Conservation (phyloP, 164 flowering plant species). For the Paratinospora sagittata region DNA sequence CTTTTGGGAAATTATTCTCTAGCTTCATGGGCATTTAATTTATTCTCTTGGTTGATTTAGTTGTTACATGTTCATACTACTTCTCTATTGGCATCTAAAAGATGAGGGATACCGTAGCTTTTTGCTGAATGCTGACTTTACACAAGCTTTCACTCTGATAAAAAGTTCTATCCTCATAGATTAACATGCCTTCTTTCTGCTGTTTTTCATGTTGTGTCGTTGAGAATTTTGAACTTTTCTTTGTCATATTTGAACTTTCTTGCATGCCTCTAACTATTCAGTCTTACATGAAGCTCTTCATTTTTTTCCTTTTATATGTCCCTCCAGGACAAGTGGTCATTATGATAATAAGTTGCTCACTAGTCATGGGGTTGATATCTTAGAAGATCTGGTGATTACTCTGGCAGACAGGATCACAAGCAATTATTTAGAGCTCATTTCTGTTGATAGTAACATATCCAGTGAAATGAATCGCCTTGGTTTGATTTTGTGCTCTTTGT, state of each 20-base stretch:
- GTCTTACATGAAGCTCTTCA: background rate
- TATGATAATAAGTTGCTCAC: conserved; percentile 51
- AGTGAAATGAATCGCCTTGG: conserved; percentile 52
- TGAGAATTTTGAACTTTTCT: background rate
- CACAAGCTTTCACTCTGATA: background rate
- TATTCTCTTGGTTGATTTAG: background rate
- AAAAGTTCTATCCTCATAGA: background rate
- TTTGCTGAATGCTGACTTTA: background rate
- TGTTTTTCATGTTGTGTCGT: background rate
- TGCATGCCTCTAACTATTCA: background rate
- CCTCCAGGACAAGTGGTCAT: conserved; percentile 43
- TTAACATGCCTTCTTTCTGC: background rate
- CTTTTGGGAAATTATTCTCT: too few species aligned
- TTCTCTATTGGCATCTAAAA: background rate
- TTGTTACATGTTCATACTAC: background rate
- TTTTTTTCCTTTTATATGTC: conserved; percentile 2
- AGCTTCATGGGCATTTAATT: too few species aligned
- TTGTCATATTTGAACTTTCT: background rate
- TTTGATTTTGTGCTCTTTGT: conserved; percentile 58
- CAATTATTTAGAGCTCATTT: conserved; percentile 78
- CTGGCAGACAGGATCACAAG: conserved; percentile 83
- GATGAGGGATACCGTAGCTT: background rate
- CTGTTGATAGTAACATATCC: conserved; percentile 76
- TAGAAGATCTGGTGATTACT: conserved; percentile 85
- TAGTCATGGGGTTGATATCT: conserved; percentile 52